A percentile compares a stretch with the other conserved stretches of the same genome.
Evolutionary conservation across 805 yeast genomes (phyloP).

Genomic region (Metschnikowia kunwiensis): DNA sequence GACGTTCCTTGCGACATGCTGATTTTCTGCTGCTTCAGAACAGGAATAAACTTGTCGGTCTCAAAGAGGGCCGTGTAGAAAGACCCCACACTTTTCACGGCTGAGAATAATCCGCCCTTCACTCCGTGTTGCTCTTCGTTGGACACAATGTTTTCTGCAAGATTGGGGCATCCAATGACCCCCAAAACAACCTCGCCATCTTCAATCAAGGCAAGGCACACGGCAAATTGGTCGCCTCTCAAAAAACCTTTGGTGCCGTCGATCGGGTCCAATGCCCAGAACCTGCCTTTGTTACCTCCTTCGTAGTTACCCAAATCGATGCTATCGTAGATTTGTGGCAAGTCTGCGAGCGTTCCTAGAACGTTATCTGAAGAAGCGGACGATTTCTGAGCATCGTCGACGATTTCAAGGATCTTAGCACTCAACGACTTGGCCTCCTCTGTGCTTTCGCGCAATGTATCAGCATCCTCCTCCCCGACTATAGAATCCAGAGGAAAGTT

Average conservation of each 20-base stretch:
- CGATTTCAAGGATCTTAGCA: constrained; percentile 55
- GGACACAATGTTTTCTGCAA: constrained; percentile 51
- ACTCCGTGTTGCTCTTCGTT: constrained; percentile 32
- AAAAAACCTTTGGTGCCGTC: constrained; percentile 97
- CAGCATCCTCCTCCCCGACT: constrained; percentile 93
- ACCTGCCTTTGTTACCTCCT: constrained; percentile 78
- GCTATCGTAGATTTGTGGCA: constrained; percentile 53
- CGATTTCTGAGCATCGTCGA: constrained; percentile 48
- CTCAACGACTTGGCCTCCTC: constrained; percentile 48
- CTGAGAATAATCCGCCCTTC: constrained; percentile 73
- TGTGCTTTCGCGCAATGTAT: constrained; percentile 45
- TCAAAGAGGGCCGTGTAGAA: constrained; percentile 46
- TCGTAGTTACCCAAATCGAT: constrained; percentile 77
- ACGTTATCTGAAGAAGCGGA: constrained; percentile 32
- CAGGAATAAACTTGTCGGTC: constrained; percentile 33
- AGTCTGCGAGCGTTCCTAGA: constrained; percentile 42
- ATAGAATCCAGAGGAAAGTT: constrained; percentile 83
- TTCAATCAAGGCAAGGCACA: constrained; percentile 85
- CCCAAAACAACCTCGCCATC: constrained; percentile 86
- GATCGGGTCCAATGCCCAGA: constrained; percentile 98
- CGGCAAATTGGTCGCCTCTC: constrained; percentile 95
- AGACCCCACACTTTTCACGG: constrained; percentile 66
- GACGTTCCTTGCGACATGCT: constrained; percentile 48
- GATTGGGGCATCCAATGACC: constrained; percentile 94
- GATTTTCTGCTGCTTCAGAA: constrained; percentile 37